These are phyloP conservation scores for Fomitopsis schrenkii DNA, from an alignment of 1,284 basidiomycete genomes.

Conservation along the genomic window DNA sequence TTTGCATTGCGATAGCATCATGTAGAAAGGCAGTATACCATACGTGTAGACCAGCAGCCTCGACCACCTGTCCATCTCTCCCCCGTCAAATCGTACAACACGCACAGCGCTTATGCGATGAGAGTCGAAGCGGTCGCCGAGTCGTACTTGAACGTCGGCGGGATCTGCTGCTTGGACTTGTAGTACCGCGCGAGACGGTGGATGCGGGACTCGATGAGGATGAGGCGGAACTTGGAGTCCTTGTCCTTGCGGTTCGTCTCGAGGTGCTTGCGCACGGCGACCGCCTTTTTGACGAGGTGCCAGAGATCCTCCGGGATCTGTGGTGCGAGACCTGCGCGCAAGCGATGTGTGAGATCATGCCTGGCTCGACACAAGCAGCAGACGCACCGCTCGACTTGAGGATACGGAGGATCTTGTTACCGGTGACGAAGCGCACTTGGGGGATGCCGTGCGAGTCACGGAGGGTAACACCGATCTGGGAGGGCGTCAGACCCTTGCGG, in stretches of 20 bases:
- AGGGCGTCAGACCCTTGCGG: constrained; percentile 96
- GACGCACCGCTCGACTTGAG: constrained; percentile 89
- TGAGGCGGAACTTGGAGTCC: constrained; percentile 97
- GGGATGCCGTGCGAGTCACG: constrained; percentile 98
- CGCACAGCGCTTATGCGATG: constrained; percentile 52
- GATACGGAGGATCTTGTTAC: constrained; percentile 99
- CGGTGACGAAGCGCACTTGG: constrained; percentile 96
- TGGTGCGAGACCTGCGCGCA: constrained; percentile 81
- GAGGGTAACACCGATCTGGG: constrained; percentile 97
- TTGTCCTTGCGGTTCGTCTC: constrained; percentile 99
- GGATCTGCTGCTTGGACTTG: constrained; percentile 97
- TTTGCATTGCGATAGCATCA: constrained; percentile 24
- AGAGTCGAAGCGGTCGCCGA: constrained; percentile 87
- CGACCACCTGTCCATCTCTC: constrained; percentile 12
- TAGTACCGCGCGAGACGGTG: constrained; percentile 96
- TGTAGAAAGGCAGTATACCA: constrained; percentile 25
- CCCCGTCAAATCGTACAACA: constrained; percentile 15
- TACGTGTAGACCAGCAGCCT: constrained; percentile 10
- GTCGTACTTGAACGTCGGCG: constrained; percentile 98
- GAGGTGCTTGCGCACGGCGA: constrained; percentile 97
- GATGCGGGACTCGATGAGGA: constrained; percentile 98
- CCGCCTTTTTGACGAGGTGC: constrained; percentile 99
- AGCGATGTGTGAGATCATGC: neutral
- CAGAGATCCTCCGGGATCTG: constrained; percentile 99
- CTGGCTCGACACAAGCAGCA: neutral